Evolutionary conservation across 352 stramenopile species (phyloP), one percentile per base, ranked within the genome.

Genomic region (Phytopythium sindhum): DNA sequence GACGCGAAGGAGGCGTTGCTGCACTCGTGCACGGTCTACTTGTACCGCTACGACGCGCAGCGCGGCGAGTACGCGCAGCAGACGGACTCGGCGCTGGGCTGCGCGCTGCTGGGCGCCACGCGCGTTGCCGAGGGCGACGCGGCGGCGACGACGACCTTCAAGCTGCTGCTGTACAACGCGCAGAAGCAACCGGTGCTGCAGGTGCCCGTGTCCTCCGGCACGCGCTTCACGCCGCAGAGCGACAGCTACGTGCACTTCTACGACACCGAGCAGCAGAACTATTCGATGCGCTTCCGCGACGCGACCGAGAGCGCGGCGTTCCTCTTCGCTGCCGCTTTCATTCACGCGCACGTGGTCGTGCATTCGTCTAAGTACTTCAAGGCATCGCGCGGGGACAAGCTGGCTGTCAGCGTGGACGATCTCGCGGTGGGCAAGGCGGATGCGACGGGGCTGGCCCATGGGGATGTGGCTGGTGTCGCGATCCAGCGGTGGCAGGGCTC

Each of bases 191-290:
- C 84, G n/a, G 52, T 91, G 23, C 53, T 89, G 47, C 67, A 81
- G 66, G 62, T 85, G 23, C 48, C 74, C 24, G 57, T 91, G 47
- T 70, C 64, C n/a, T 26, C 69, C 23, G 51, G 57, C 24, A 59
- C 71, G 29, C 74, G 72, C 23, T 90, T 89, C 62, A 78, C 80
- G 33, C 73, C 80, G 47, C 85, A 93, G 65, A 78, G 89, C 48
- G 80, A 91, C 66, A 62, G 87, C 58, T 91, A 93, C 65, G 79
- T 90, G 15, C 85, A 85, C 64, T 89, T 91, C 57, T 80, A 84
- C 57, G 76, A 85, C 39, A 61, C 61, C 23, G 56, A 73, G 23
- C 64, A 67, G 50, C 78, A 89, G 58, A 86, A 88, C 69, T 93
- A 77, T 67, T 83, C 85, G 24, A 86, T 93, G 82, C 82, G 83